Conservation (phyloP, 2,329 filamentous ascomycete species). For the Exserohilum turcica region DNA sequence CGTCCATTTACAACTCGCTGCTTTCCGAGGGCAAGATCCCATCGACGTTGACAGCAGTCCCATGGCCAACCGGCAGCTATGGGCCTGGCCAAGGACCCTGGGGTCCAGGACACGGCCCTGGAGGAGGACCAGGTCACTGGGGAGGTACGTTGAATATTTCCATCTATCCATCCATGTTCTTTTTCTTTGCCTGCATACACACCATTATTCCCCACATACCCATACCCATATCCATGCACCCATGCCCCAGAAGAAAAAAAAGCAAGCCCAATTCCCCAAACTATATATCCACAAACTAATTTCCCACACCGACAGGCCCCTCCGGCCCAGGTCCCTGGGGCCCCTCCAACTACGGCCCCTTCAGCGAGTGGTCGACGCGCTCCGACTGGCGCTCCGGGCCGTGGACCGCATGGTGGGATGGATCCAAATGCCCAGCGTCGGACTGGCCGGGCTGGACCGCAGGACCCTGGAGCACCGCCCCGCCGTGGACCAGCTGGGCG, state of each 20-base stretch:
- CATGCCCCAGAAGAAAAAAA: too few relatives aligned
- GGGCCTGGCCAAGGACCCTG: constrained; percentile 29
- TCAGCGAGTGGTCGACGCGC: constrained; percentile 35
- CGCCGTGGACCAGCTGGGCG: constrained; percentile 46
- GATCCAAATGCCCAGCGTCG: constrained; percentile 34
- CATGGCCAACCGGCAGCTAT: constrained; percentile 32
- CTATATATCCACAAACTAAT: background rate
- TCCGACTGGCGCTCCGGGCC: constrained; percentile 36
- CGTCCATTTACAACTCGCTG: constrained; percentile 35
- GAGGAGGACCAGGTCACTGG: constrained; percentile 20
- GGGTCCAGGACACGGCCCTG: constrained; percentile 11
- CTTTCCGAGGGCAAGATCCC: constrained; percentile 32
- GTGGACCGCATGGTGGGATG: constrained; percentile 47
- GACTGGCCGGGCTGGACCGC: constrained; percentile 48
- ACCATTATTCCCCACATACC: too few relatives aligned
- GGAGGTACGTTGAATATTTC: constrained; percentile 21
- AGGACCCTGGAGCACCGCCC: constrained; percentile 41
- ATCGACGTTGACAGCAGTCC: constrained; percentile 29
- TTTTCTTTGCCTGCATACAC: too few relatives aligned
- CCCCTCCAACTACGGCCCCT: constrained; percentile 33
- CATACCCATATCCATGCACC: too few relatives aligned
- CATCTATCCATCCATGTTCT: background rate
- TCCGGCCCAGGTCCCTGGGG: constrained; percentile 38
- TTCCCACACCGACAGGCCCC: constrained; percentile 11
- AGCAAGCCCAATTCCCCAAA: background rate